Percentiles rank a stretch among this genome's conserved stretches.
phyloP scores from a whole-genome alignment of 345 rosid genomes.

The Gossypium rotundifolium region DNA sequence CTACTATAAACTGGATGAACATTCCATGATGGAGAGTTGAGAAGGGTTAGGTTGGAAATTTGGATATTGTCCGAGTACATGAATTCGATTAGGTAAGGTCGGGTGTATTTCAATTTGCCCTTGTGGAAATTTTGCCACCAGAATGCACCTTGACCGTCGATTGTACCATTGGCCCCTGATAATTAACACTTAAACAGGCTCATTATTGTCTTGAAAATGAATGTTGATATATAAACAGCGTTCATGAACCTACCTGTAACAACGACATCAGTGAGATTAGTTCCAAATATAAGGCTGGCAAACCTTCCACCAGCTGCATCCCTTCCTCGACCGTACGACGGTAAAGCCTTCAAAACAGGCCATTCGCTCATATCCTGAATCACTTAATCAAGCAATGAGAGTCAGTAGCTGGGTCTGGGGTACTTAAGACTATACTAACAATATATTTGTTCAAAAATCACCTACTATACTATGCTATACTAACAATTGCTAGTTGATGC shows the following conservation, averaged over 20 bases:
- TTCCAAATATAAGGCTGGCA: slow-evolving; percentile 73
- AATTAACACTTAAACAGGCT: not conserved
- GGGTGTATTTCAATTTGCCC: slow-evolving; percentile 73
- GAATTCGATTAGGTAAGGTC: slow-evolving; percentile 82
- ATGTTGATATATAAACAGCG: not conserved
- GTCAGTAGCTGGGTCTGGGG: too few relatives aligned
- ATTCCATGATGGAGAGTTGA: slow-evolving; percentile 88
- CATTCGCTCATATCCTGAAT: slow-evolving; percentile 57
- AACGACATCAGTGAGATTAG: slow-evolving; percentile 78
- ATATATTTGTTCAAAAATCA: too few relatives aligned
- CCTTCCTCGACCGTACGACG: slow-evolving; percentile 92
- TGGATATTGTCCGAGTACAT: slow-evolving; percentile 63
- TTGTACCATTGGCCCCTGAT: slow-evolving; percentile 74
- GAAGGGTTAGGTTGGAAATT: slow-evolving; percentile 74
- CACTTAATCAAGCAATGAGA: not conserved
- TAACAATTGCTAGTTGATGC: not conserved
- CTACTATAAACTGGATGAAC: slow-evolving; percentile 91
- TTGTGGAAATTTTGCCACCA: slow-evolving; percentile 91
- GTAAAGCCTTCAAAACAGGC: slow-evolving; percentile 65
- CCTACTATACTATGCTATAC: too few relatives aligned
- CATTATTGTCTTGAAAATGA: not conserved
- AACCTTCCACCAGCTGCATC: slow-evolving; percentile 84
- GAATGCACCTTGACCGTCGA: slow-evolving; percentile 83
- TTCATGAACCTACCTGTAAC: slow-evolving; percentile 50
- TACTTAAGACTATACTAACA: too few relatives aligned